Conservation (phyloP, 169 alveolate genomes). For the Plasmodium fragile region DNA sequence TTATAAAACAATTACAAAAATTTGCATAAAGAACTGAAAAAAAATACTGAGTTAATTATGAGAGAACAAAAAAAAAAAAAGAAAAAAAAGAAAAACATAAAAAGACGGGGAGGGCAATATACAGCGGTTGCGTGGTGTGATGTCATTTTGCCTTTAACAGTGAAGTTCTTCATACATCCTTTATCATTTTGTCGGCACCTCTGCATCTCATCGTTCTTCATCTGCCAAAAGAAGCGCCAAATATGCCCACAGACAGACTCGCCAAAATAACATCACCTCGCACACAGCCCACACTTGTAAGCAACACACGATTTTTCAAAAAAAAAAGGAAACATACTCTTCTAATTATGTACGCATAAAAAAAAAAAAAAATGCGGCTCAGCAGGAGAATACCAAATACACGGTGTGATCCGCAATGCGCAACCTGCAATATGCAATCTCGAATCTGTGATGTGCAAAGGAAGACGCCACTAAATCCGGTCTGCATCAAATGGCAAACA, state of each 20-base stretch:
- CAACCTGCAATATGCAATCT: background rate
- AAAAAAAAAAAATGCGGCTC: background rate
- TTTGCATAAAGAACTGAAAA: background rate
- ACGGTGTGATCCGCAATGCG: background rate
- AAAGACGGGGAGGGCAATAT: background rate
- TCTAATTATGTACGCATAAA: background rate
- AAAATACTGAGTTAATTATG: background rate
- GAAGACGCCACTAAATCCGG: background rate
- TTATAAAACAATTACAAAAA: background rate
- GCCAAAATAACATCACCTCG: background rate
- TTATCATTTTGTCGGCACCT: background rate
- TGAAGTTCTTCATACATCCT: background rate
- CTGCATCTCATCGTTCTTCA: background rate
- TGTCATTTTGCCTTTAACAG: background rate
- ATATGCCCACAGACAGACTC: background rate
- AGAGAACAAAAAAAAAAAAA: constrained; percentile 2
- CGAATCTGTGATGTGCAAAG: background rate
- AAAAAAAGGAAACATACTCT: background rate
- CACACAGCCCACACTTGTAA: background rate
- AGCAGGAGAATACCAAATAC: background rate
- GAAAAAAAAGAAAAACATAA: background rate
- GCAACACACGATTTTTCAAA: background rate
- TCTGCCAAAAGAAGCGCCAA: background rate
- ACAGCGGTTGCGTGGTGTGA: background rate
- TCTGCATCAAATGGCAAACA: background rate